Conservation (phyloP, 2,329 filamentous ascomycete species). For the Ophiognomonia clavigignenti-juglandacearum region DNA sequence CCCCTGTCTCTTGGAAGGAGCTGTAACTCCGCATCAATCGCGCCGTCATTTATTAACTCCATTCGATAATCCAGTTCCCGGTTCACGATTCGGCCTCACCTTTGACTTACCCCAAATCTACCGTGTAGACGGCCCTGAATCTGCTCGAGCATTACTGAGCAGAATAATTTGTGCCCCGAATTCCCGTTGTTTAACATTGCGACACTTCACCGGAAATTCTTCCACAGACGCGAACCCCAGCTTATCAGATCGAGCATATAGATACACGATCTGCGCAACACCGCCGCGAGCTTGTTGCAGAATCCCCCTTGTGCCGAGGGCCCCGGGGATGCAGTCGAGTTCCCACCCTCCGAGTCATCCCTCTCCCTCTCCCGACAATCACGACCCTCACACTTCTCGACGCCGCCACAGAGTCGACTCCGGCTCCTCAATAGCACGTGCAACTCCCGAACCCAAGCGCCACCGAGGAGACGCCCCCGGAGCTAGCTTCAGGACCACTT, state of each 20-base stretch:
- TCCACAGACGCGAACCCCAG: too few relatives aligned
- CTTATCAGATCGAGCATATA: too few relatives aligned
- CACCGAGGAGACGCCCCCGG: constrained; percentile 15
- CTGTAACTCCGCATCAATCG: constrained; percentile 8
- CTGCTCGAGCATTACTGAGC: too few relatives aligned
- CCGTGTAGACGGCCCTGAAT: too few relatives aligned
- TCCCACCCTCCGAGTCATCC: constrained; percentile 5
- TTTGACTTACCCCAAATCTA: too few relatives aligned
- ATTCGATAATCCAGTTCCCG: too few relatives aligned
- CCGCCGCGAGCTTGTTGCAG: constrained; percentile 12
- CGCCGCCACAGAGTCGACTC: constrained; percentile 26
- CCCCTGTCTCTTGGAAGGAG: too few relatives aligned
- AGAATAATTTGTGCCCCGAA: too few relatives aligned
- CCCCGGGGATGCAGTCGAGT: constrained; percentile 15
- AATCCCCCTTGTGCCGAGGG: constrained; percentile 5
- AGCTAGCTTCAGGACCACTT: not conserved
- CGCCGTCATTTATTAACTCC: too few relatives aligned
- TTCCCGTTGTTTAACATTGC: too few relatives aligned
- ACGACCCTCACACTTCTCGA: constrained; percentile 13
- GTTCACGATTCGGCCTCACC: too few relatives aligned
- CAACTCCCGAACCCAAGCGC: constrained; percentile 25
- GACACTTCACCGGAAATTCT: too few relatives aligned
- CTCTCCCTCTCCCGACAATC: constrained; percentile 1
- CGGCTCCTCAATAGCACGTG: constrained; percentile 11
- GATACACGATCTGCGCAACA: constrained; percentile 6